Evolutionary conservation across 2,329 filamentous ascomycete species (phyloP).

Genomic region (Fusarium coffeatum): DNA sequence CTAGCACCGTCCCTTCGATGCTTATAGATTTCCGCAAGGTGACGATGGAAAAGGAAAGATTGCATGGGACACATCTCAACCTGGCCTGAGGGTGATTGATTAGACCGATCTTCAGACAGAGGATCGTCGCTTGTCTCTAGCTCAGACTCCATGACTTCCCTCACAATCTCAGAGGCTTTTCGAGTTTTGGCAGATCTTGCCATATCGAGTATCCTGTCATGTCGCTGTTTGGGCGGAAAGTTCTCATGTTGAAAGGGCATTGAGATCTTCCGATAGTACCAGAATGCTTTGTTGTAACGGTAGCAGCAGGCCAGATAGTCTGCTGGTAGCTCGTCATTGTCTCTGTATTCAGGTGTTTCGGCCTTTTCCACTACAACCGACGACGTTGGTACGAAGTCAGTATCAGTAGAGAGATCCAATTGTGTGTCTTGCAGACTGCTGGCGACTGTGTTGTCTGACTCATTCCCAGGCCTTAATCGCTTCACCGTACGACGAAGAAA

Average conservation of each 20-base stretch:
- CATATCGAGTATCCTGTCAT: conserved; percentile 2
- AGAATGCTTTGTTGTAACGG: not conserved
- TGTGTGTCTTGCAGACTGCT: accelerated
- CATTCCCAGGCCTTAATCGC: not conserved
- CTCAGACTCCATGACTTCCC: conserved; percentile 1
- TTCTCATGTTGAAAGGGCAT: not conserved
- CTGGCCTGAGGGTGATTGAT: accelerated
- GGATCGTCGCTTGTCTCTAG: not conserved
- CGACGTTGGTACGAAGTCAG: too few species aligned
- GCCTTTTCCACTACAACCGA: too few species aligned
- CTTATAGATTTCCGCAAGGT: not conserved
- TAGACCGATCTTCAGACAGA: not conserved
- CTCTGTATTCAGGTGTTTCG: too few species aligned
- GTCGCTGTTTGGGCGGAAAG: not conserved
- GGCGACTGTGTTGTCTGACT: not conserved
- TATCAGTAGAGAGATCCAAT: not conserved
- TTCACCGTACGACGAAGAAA: not conserved
- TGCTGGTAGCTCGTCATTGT: not conserved
- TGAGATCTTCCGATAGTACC: not conserved
- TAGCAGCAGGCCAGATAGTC: conserved; percentile 2
- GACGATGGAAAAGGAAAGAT: conserved; percentile 1
- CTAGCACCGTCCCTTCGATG: too few species aligned
- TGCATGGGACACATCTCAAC: not conserved
- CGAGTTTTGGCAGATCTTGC: not conserved
- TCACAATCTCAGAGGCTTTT: not conserved